Base-by-base conservation (phyloP, 805 yeast genomes). In the Lachancea sp. region DNA sequence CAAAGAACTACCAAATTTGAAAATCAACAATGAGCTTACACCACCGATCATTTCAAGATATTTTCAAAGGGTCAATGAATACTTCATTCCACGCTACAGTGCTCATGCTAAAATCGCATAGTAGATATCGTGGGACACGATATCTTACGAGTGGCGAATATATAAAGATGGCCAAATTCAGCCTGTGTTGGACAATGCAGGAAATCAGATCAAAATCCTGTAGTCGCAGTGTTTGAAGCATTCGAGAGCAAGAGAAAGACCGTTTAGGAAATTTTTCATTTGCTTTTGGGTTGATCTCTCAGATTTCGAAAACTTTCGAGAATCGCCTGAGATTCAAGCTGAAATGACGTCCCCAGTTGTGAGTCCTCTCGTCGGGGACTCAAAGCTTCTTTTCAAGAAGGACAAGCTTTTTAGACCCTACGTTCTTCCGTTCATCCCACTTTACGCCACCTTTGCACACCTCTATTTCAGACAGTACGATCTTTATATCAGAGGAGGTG, bases 401-500 rank as follows among this genome's bases (percentile, higher is more conserved):
- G 69, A 84, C 27, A 47, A 72, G 33, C 39, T 76, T 11, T 60
- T 75, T 30, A 79, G 88, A 55, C 90, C 95, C 4, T 90, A 86
- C 58, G 82, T 84, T 19, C 78, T 85, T 73, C 95, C 96, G 9
- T 90, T 89, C 63, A 64, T 83, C 47, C 73, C 83, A 38, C 66
- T 87, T 37, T 91, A 91, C 61, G 95, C 96, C 5, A 59, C 75
- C 16, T 86, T 85, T 62, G 68, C 70, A 43, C 79, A 84, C 56
- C 63, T 86, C 33, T 91, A 85, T 63, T 57, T 64, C 48, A 67
- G 69, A 49, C 78, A 81, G 46, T 91, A 91, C 64, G 98, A 91
- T 47, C 71, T 67, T 47, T 86, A 86, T 61, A 84, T 91, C 58
- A 84, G 76, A 37, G 96, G 96, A 20, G 75, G 83, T 38, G 99